These are phyloP conservation scores for Curvularia hawaiiensis DNA, from an alignment of 2,329 filamentous ascomycete species.

Conservation along the genomic window DNA sequence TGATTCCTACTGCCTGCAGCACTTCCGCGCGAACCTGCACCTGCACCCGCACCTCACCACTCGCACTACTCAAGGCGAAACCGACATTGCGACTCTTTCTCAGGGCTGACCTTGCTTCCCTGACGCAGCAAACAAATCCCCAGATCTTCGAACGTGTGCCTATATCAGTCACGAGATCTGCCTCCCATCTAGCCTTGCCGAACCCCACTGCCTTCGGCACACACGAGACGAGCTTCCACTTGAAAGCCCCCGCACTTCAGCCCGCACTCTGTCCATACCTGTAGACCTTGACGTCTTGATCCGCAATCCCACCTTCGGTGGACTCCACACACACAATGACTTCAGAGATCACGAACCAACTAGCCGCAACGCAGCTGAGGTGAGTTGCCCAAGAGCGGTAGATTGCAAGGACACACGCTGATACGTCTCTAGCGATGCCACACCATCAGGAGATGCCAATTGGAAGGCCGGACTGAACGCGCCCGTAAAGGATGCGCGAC, in stretches of 20 bases:
- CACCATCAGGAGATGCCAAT: slow-evolving; percentile 60
- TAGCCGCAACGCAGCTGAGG: slow-evolving; percentile 60
- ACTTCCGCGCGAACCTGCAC: slow-evolving; percentile 17
- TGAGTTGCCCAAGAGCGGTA: slow-evolving; percentile 32
- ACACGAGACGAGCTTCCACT: slow-evolving; percentile 21
- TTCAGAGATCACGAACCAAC: slow-evolving; percentile 59
- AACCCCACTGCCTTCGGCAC: slow-evolving; percentile 18
- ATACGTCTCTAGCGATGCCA: slow-evolving; percentile 50
- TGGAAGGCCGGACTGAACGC: slow-evolving; percentile 78
- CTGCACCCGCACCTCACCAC: slow-evolving; percentile 14
- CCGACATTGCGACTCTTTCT: slow-evolving; percentile 12
- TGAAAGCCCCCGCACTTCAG: slow-evolving; percentile 24
- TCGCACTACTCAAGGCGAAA: slow-evolving; percentile 20
- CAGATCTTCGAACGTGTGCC: slow-evolving; percentile 9
- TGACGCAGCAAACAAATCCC: slow-evolving; percentile 15
- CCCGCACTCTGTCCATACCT: slow-evolving; percentile 22
- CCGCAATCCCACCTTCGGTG: slow-evolving; percentile 31
- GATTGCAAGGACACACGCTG: slow-evolving; percentile 10
- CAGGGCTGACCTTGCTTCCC: slow-evolving; percentile 14
- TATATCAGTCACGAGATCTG: slow-evolving; percentile 22
- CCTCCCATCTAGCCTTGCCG: slow-evolving; percentile 13
- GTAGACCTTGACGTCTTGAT: slow-evolving; percentile 22
- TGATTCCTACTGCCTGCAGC: slow-evolving; percentile 13
- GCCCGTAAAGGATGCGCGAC: slow-evolving; percentile 74
- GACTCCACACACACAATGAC: slow-evolving; percentile 50